Evolutionary conservation across 2,329 filamentous ascomycete genomes (phyloP), one percentile per base, ranked within the genome.

Genomic region (Penicillium expansum): DNA sequence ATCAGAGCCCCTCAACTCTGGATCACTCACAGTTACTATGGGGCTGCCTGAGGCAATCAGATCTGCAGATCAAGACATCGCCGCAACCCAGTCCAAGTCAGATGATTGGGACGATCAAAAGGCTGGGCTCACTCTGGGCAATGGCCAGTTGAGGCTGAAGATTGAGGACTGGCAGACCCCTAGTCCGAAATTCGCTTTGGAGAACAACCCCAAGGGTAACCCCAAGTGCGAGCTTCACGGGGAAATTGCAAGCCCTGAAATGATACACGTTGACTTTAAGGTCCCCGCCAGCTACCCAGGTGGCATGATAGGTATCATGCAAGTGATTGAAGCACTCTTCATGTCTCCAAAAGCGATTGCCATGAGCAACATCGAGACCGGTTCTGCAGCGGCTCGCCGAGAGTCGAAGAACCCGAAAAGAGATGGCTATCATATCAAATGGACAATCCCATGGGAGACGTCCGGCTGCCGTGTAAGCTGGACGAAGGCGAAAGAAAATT

Each of bases 381-480:
- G 52, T 5, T n/a, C 16, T 5, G 30, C 18, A 24, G 14, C 20
- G 13, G 45, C 39, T 32, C 13, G 9, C 9, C 37, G 16, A 20
- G 52, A 55, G n/a, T 20, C 13, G 3, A 49, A 10, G 5, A 27
- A 39, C 16, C n/a, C 33, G 3, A 33, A 56, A 6, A 30, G 32
- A 9, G 7, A 22, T 1, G 7, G 9, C 2, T 20, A 43, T 14
- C 16, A 43, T 14, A 42, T 45, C n/a, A 37, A 51, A 24, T 56
- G 53, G 53, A 38, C 48, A 9, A 10, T 14, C n/a, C 39, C 27
- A 5, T 44, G 48, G 39, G 27, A 44, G 1, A 39, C 11, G 8
- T 27, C 9, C 9, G 33, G 48, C 11, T 56, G 48, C 18, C 48
- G 39, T 24, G 53, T 56, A 9, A 56, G 13, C 32, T 52, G 48